Percentiles rank a stretch among this genome's conserved stretches.
These are phyloP conservation scores for Giardia muris DNA, from an alignment of 208 protist genomes.

Conservation along the genomic window DNA sequence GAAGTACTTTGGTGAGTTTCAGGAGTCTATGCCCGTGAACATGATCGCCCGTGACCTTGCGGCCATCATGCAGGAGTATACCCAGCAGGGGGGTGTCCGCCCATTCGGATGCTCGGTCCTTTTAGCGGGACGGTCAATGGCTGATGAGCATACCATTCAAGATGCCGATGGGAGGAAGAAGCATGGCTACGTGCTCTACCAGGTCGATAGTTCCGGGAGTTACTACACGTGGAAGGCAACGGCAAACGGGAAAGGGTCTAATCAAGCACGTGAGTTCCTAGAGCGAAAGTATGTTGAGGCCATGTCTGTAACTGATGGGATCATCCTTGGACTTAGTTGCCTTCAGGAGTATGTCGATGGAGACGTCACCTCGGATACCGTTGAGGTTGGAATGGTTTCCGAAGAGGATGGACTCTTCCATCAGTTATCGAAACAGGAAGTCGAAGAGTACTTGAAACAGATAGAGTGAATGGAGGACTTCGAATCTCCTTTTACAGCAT, in stretches of 20 bases:
- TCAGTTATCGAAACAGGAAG: too few relatives aligned
- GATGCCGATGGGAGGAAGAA: background rate
- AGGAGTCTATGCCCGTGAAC: background rate
- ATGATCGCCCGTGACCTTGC: background rate
- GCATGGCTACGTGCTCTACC: background rate
- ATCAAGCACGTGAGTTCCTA: background rate
- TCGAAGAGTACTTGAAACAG: too few relatives aligned
- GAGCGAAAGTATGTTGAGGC: background rate
- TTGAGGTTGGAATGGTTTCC: background rate
- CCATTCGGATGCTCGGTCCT: background rate
- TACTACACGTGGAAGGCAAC: slow-evolving; percentile 2
- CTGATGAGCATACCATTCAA: background rate
- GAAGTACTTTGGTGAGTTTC: background rate
- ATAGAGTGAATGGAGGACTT: too few relatives aligned
- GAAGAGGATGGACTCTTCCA: too few relatives aligned
- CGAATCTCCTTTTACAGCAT: too few relatives aligned
- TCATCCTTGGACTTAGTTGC: background rate
- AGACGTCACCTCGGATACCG: background rate
- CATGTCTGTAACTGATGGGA: background rate
- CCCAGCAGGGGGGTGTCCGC: background rate
- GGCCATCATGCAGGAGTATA: slow-evolving; percentile 7
- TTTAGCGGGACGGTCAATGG: background rate
- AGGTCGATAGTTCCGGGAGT: background rate
- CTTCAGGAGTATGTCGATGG: background rate
- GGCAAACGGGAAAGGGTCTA: background rate